phyloP scores from a whole-genome alignment of 192 early-diverging fungal genomes.

The Coemansia sp. region DNA sequence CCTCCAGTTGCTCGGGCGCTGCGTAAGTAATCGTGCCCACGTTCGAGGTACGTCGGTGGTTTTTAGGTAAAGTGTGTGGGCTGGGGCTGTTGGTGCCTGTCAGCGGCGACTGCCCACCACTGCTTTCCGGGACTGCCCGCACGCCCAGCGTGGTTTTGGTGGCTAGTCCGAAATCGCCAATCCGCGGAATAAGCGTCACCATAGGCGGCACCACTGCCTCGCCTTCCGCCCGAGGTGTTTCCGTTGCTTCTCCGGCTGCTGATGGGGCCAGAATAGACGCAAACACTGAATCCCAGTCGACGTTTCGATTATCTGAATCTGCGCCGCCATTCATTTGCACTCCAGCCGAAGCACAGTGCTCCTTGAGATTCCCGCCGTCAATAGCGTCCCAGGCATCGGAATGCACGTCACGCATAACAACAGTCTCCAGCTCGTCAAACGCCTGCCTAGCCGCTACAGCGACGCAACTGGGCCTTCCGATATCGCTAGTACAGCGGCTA shows the following conservation, averaged over 20 bases:
- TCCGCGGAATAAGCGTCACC: constrained; percentile 52
- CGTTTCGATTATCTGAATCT: constrained; percentile 7
- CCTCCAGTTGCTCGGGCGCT: constrained; percentile 57
- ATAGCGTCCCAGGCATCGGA: constrained; percentile 34
- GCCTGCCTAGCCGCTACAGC: no score
- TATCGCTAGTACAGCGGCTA: constrained; percentile 25
- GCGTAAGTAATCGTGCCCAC: constrained; percentile 93
- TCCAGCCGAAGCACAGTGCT: constrained; percentile 11
- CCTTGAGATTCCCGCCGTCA: constrained; percentile 39
- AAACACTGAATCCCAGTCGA: constrained; percentile 51
- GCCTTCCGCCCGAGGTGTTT: neutral
- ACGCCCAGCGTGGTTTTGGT: constrained; percentile 51
- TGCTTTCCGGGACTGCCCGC: no score
- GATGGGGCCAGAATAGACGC: constrained; percentile 22
- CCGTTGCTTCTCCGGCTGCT: no score
- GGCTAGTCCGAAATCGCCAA: constrained; percentile 97
- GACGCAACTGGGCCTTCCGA: constrained; percentile 18
- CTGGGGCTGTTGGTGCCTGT: no score
- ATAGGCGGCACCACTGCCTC: neutral
- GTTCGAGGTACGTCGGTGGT: constrained; percentile 69
- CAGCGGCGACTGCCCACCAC: neutral
- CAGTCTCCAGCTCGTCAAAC: no score
- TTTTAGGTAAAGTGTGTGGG: no score
- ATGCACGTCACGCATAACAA: constrained; percentile 13
- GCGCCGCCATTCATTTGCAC: neutral